Percentiles rank a stretch among this genome's conserved stretches.
Evolutionary conservation across 257 asterid species (phyloP).

Genomic region (Paraleonurus japonicus): DNA sequence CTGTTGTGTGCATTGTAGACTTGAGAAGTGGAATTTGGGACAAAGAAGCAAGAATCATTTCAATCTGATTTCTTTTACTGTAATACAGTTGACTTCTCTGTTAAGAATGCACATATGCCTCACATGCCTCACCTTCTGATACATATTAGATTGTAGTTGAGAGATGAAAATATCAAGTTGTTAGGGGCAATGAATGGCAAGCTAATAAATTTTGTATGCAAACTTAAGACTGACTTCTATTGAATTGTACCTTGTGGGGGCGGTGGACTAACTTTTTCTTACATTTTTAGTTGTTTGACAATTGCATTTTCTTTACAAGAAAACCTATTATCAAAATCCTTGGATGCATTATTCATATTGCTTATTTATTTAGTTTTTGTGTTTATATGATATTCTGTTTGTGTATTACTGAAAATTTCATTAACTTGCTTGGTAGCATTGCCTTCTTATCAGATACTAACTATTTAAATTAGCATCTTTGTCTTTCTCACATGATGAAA

Average conservation of each 20-base stretch:
- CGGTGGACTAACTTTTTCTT: background rate
- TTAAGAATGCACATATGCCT: conserved; percentile 1
- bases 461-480: background rate
- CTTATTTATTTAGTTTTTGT: background rate
- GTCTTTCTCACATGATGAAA: conserved; percentile 2
- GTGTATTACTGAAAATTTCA: background rate
- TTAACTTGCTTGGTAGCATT: background rate
- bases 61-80: background rate
- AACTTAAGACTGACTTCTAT: background rate
- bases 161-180: background rate
- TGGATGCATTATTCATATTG: conserved; percentile 9
- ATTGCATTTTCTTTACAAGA: background rate
- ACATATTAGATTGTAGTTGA: background rate
- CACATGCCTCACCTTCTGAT: conserved; percentile 10
- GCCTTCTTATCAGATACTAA: background rate
- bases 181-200: background rate
- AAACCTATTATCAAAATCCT: background rate
- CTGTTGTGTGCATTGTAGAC: conserved; percentile 4
- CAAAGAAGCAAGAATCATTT: background rate
- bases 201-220: background rate
- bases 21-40: background rate
- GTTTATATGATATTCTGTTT: background rate
- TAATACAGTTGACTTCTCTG: conserved; percentile 10
- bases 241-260: conserved; percentile 1
- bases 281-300: background rate